A percentile compares a stretch with the other conserved stretches of the same genome.
Evolutionary conservation across 2,329 filamentous ascomycete species (phyloP).

Genomic region (Aspergillus fijiensis): DNA sequence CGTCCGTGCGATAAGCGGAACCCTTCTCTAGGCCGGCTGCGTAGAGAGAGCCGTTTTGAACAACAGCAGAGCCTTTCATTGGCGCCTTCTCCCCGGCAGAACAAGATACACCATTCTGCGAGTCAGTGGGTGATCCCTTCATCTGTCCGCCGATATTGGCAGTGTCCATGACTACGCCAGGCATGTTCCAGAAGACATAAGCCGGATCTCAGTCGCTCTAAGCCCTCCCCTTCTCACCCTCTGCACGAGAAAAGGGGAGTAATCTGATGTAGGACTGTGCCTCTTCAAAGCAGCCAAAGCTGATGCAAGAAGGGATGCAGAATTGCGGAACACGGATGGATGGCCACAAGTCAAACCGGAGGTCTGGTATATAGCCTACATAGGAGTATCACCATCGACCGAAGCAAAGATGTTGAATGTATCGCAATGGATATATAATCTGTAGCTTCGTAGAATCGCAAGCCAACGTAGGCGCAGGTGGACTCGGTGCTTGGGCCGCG

Average conservation of each 20-base stretch:
- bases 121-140: constrained; percentile 24
- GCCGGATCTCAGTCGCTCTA: constrained; percentile 13
- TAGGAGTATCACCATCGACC: background rate
- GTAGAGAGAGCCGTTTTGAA: constrained; percentile 26
- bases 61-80: constrained; percentile 14
- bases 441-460: background rate
- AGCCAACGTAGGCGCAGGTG: background rate
- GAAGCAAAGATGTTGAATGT: background rate
- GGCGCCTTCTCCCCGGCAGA: constrained; percentile 18
- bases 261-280: constrained; percentile 18
- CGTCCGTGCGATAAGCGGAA: constrained; percentile 12
- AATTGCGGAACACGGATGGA: background rate
- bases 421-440: constrained; percentile 1
- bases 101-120: constrained; percentile 26
- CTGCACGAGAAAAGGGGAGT: constrained; percentile 29
- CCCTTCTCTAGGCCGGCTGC: constrained; percentile 29
- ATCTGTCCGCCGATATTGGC: constrained; percentile 29
- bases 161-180: constrained; percentile 45
- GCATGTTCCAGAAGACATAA: constrained; percentile 35
- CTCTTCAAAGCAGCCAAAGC: constrained; percentile 19
- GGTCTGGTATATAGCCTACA: background rate
- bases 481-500: background rate
- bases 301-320: constrained; percentile 28
- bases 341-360: background rate
- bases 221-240: constrained; percentile 32